Evolutionary conservation across 2,329 filamentous ascomycete species (phyloP).

Genomic region (Colletotrichum lini): DNA sequence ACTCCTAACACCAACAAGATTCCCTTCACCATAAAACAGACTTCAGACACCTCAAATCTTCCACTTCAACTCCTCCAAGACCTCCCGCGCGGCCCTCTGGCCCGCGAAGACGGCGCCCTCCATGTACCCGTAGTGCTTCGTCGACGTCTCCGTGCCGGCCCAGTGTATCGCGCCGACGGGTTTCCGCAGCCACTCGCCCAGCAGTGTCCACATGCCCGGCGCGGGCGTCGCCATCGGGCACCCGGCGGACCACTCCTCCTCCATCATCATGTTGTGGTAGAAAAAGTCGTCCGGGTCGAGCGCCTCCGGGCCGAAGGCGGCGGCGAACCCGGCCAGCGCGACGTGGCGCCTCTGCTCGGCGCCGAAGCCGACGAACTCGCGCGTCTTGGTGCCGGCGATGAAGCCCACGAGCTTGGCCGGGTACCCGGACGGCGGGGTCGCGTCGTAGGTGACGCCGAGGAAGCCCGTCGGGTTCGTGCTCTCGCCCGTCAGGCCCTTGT

Average conservation of each 20-base stretch:
- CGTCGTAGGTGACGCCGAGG: slow-evolving; percentile 33
- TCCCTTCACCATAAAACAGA: too few relatives aligned
- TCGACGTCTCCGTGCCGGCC: slow-evolving; percentile 40
- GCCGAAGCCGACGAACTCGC: slow-evolving; percentile 34
- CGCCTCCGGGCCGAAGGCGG: slow-evolving; percentile 41
- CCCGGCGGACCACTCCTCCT: slow-evolving; percentile 38
- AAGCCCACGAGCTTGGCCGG: slow-evolving; percentile 39
- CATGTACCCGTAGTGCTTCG: slow-evolving; percentile 36
- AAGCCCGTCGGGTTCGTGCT: slow-evolving; percentile 29
- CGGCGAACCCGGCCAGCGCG: slow-evolving; percentile 41
- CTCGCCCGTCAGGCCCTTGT: slow-evolving; percentile 38
- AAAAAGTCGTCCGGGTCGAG: slow-evolving; percentile 39
- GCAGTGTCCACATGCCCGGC: slow-evolving; percentile 40
- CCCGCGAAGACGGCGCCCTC: slow-evolving; percentile 41
- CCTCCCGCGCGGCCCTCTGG: slow-evolving; percentile 33
- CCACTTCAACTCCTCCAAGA: slow-evolving; percentile 36
- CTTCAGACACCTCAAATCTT: slow-evolving; percentile 19
- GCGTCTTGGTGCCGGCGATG: slow-evolving; percentile 36
- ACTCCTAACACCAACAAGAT: too few relatives aligned
- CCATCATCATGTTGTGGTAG: slow-evolving; percentile 41
- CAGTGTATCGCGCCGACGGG: slow-evolving; percentile 37
- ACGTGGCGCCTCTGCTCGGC: slow-evolving; percentile 35
- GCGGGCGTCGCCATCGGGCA: slow-evolving; percentile 38
- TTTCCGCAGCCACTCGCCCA: slow-evolving; percentile 40
- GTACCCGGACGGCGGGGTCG: slow-evolving; percentile 17